Evolutionary conservation across 306 rosid genomes (phyloP).

Genomic region (Gynostemma pentaphyllum): DNA sequence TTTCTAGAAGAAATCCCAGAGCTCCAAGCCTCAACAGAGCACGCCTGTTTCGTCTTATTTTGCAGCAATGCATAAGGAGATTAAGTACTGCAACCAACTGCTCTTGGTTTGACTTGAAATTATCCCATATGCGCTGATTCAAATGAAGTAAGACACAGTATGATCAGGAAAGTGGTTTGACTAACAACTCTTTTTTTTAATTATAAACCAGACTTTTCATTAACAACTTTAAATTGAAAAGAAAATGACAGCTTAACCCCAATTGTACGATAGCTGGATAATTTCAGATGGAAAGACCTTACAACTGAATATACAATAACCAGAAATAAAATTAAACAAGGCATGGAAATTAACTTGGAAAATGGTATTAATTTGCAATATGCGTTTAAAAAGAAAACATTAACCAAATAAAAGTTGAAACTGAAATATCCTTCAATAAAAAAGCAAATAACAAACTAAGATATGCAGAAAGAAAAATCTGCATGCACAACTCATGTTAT

Average conservation of each 20-base stretch:
- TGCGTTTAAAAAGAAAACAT: neutral
- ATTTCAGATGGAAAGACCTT: neutral
- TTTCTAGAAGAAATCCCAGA: constrained; percentile 83
- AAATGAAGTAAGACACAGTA: constrained; percentile 5
- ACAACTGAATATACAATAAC: neutral
- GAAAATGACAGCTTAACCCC: neutral
- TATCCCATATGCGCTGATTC: constrained; percentile 73
- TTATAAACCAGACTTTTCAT: too few species aligned
- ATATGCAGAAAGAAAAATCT: too few species aligned
- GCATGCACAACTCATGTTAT: neutral
- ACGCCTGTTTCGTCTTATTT: constrained; percentile 87
- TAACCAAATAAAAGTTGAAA: neutral
- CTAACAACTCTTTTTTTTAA: too few species aligned
- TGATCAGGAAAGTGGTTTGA: neutral
- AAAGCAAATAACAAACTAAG: too few species aligned
- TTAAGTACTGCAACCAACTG: constrained; percentile 87
- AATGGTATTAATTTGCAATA: neutral
- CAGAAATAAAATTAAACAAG: neutral
- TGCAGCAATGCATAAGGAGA: constrained; percentile 96
- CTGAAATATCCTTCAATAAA: neutral
- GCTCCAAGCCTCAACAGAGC: constrained; percentile 85
- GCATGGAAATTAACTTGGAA: neutral
- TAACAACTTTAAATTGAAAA: neutral
- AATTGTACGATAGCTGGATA: neutral
- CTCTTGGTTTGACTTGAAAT: constrained; percentile 92